Percentiles rank a stretch among this genome's conserved stretches.
phyloP scores from a whole-genome alignment of 176 grass and related monocot species.

The Eragrostis nindensis region DNA sequence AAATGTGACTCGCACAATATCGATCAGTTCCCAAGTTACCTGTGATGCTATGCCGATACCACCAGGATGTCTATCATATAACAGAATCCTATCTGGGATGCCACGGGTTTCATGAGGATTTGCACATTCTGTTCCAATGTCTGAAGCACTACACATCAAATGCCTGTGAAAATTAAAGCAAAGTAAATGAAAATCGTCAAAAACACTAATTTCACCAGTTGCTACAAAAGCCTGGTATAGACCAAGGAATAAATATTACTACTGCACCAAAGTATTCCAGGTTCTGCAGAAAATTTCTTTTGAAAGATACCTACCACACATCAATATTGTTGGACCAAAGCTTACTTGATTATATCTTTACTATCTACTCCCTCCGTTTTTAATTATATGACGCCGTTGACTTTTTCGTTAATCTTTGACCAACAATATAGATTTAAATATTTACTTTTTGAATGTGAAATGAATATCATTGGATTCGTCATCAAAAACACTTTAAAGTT shows the following conservation, averaged over 20 bases:
- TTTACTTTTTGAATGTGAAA: no score
- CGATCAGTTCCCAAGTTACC: slow-evolving; percentile 56
- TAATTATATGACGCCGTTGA: no score
- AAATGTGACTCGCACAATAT: not conserved
- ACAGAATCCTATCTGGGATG: slow-evolving; percentile 70
- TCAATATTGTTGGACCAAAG: not conserved
- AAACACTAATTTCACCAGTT: slow-evolving; percentile 13
- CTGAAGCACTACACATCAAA: slow-evolving; percentile 79
- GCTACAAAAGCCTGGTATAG: not conserved
- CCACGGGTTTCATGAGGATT: slow-evolving; percentile 79
- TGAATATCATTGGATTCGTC: no score
- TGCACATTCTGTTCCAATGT: slow-evolving; percentile 81
- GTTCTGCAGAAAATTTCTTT: slow-evolving; percentile 6
- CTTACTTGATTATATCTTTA: not conserved
- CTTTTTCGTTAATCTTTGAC: no score
- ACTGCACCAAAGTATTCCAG: not conserved
- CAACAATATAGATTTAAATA: no score
- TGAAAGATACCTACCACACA: not conserved
- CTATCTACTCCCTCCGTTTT: no score
- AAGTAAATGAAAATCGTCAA: not conserved
- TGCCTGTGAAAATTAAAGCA: slow-evolving; percentile 46
- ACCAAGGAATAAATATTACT: not conserved
- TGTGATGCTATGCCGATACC: slow-evolving; percentile 70
- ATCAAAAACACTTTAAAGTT: no score
- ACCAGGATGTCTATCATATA: slow-evolving; percentile 87